Evolutionary conservation across 352 stramenopile genomes (phyloP).

Genomic region (Phytophthora kernoviae): DNA sequence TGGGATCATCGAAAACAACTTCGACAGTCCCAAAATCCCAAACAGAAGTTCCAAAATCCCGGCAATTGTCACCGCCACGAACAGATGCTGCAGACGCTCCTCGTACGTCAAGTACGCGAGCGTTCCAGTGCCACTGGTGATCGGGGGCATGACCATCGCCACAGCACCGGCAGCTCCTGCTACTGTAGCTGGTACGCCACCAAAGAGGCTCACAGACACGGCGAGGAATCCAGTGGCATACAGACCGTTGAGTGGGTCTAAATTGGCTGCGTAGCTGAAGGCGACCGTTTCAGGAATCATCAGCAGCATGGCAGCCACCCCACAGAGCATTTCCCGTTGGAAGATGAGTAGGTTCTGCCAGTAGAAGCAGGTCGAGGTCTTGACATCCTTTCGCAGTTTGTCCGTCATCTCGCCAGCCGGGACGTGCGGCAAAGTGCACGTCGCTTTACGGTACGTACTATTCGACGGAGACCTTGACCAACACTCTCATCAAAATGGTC

Average conservation of each 20-base stretch:
- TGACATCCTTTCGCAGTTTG: conserved; percentile 32
- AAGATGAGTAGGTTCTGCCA: conserved; percentile 52
- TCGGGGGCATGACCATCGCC: conserved; percentile 89
- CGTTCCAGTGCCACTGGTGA: conserved; percentile 61
- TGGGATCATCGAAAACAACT: conserved; percentile 93
- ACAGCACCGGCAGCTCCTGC: conserved; percentile 90
- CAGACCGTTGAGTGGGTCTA: conserved; percentile 88
- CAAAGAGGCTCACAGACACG: conserved; percentile 87
- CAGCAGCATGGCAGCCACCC: conserved; percentile 90
- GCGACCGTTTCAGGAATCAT: conserved; percentile 94
- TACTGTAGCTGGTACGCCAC: conserved; percentile 88
- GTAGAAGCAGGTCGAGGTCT: conserved; percentile 55
- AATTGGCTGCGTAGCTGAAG: conserved; percentile 92
- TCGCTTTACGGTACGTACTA: conserved; percentile 19
- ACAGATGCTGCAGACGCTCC: conserved; percentile 85
- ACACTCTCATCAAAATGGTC: conserved; percentile 37
- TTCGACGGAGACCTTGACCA: conserved; percentile 23
- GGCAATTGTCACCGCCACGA: conserved; percentile 86
- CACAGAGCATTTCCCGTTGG: conserved; percentile 84
- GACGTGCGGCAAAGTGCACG: conserved; percentile 5
- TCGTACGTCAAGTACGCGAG: conserved; percentile 65
- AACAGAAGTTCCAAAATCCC: conserved; percentile 88
- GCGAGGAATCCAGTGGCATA: conserved; percentile 93
- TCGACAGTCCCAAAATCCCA: conserved; percentile 82
- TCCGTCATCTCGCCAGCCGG: conserved; percentile 15